Evolutionary conservation across 768 basidiomycete genomes (phyloP).

Genomic region (Leccinum subtestaceum): DNA sequence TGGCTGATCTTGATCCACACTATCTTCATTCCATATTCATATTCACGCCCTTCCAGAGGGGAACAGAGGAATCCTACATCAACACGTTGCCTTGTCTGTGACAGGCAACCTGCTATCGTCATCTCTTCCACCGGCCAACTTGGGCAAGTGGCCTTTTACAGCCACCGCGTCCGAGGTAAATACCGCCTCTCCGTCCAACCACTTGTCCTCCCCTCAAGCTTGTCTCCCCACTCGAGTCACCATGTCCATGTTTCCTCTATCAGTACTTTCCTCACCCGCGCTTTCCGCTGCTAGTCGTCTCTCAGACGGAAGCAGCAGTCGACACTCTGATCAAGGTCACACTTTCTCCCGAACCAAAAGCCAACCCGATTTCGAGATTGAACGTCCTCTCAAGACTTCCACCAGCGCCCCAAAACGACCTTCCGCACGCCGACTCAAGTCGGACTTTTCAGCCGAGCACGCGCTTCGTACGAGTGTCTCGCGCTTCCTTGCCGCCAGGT

Average conservation of each 20-base stretch:
- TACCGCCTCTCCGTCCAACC: slow-evolving; percentile 18
- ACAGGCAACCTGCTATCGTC: slow-evolving; percentile 31
- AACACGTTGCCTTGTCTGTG: slow-evolving; percentile 35
- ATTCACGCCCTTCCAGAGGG: slow-evolving; percentile 27
- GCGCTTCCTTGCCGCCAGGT: slow-evolving; percentile 54
- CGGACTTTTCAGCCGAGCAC: slow-evolving; percentile 51
- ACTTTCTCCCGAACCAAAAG: slow-evolving; percentile 42
- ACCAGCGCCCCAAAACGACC: slow-evolving; percentile 31
- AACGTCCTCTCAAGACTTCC: slow-evolving; percentile 45
- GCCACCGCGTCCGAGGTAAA: slow-evolving; percentile 35
- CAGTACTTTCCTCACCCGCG: slow-evolving; percentile 33
- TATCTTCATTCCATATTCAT: slow-evolving; percentile 27
- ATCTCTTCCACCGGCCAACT: slow-evolving; percentile 28
- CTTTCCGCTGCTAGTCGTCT: slow-evolving; percentile 37
- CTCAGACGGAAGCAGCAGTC: slow-evolving; percentile 37
- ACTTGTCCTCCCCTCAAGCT: slow-evolving; percentile 12
- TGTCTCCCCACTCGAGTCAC: slow-evolving; percentile 4
- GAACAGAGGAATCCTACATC: slow-evolving; percentile 20
- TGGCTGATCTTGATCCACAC: slow-evolving; percentile 32
- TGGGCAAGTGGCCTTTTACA: slow-evolving; percentile 31
- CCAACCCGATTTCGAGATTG: slow-evolving; percentile 63
- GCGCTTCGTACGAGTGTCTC: slow-evolving; percentile 55
- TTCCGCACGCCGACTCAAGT: slow-evolving; percentile 30
- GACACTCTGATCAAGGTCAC: slow-evolving; percentile 32
- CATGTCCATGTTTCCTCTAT: slow-evolving; percentile 27